Base-by-base conservation (phyloP, 192 early-diverging fungal genomes). In the Coemansia furcata region DNA sequence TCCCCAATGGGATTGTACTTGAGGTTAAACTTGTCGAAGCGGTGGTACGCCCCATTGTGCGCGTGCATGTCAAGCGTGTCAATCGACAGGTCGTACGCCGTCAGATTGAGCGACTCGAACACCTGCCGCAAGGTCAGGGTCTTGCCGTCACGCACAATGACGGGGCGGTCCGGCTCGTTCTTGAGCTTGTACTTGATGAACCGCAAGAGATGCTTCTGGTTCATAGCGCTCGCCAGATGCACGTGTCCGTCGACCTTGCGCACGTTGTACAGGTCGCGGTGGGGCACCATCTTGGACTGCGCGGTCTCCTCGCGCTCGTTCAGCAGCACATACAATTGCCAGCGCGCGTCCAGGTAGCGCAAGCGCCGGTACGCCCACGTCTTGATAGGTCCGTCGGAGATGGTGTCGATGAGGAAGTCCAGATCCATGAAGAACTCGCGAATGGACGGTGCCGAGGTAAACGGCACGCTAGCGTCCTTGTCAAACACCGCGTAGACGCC, bases 31-130 rank as follows among this genome's bases (percentile, higher is more conserved):
- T 96, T 96, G 83, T 96, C 96, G 64, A 98, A 96, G 38, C 94
- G 85, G 83, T 98, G 94, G 85, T 95, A 98, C 3, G 94, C 93
- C 77, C 94, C 94, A 62, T 95, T 95, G 84, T 98, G 94, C 3
- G 94, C 93, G 75, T 98, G 96, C 94, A 96, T 96, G 69, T 98
- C 96, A 63, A 98, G 82, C 6, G 94, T 98, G 78, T 98, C 96
- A 62, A 96, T 95, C 19, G 86, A 91, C 29, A 98, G 84, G 68
- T 98, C 94, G 77, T 98, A 98, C 1, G 96, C 94, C 0, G 94
- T 95, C 52, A 98, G 73, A 15, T 93, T 88, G 74, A 98, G 85
- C 85, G 88, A 91, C 66, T 94, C 84, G 68, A 98, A 98, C 38
- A 98, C 96, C 70, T 95, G 77, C 21, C 67, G 71, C 15, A 96